Evolutionary conservation across 768 basidiomycete genomes (phyloP), one percentile per base, ranked within the genome.

Genomic region (Tylopilus cervinicoccineus): DNA sequence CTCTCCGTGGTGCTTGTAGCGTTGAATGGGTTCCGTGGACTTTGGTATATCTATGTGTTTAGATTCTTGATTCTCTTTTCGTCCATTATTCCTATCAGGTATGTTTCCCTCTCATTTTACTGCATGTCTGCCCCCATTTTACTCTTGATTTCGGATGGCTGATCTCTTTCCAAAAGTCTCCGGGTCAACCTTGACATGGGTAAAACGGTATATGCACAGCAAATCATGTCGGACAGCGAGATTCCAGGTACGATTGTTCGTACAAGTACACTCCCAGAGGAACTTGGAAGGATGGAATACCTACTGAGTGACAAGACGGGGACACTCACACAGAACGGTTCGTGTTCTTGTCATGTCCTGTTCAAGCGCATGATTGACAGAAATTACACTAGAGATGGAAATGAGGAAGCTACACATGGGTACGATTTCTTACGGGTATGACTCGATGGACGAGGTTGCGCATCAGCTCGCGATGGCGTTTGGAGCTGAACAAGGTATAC

Each of bases 171-270:
- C 14, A 13, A 44, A 6, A 97, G 94, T 76, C 73, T 99, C 47
- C 88, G 96, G n/a, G 95, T 99, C 45, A 99, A 99, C 59, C 78
- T 99, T 45, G 96, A 99, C 67, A 98, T 99, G 94, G 96, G 96
- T 48, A 99, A 99, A 71, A 98, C 94, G 1, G 88, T 98, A 36
- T 99, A 99, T 59, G 93, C 92, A 0, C 85, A 88, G 36, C 89
- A 93, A 55, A 98, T 98, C 48, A 93, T 94, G 86, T 85, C 81
- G 43, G 96, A 98, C 70, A 63, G 58, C 38, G 92, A 97, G 68
- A 99, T 99, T 56, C 92, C 93, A 5, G 82, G 84, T 39, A 96
- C 96, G 5, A 96, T 98, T 52, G 96, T 98, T 8, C 78, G 96
- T 13, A 98, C 96, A n/a, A 92, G 88, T 60, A 99, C 96, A 0